Evolutionary conservation across 768 basidiomycete species (phyloP).

Genomic region (Termitomyces titanicus): DNA sequence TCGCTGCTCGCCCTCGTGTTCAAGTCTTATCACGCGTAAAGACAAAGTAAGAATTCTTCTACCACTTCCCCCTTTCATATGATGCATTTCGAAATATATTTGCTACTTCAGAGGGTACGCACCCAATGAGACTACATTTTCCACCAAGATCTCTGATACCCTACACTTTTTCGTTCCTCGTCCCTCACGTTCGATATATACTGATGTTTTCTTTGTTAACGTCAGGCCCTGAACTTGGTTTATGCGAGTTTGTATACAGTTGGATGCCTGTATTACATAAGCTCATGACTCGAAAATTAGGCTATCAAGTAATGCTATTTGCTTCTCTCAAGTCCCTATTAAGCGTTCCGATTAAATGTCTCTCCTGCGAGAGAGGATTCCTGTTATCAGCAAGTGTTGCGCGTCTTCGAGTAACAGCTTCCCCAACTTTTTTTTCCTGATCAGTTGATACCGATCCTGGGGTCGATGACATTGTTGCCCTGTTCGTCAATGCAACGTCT

Average conservation of each 20-base stretch:
- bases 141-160: conserved; percentile 80
- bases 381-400: conserved; percentile 61
- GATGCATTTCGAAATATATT: conserved; percentile 57
- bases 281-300: neutral
- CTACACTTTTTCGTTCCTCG: conserved; percentile 20
- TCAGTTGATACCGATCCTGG: conserved; percentile 86
- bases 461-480: conserved; percentile 76
- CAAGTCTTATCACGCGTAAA: neutral
- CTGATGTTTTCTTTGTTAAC: neutral
- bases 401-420: neutral
- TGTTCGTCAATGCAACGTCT: conserved; percentile 41
- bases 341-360: neutral
- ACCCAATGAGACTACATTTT: conserved; percentile 74
- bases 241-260: neutral
- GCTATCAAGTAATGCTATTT: neutral
- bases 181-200: neutral
- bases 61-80: conserved; percentile 13
- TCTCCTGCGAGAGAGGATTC: conserved; percentile 25
- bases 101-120: conserved; percentile 83
- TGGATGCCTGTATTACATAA: neutral
- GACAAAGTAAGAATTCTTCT: conserved; percentile 5
- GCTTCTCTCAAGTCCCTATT: neutral
- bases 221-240: neutral
- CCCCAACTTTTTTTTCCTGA: neutral
- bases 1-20: neutral